These are phyloP conservation scores for Cryptococcus sp. DNA, from an alignment of 1,284 basidiomycete species.

Conservation along the genomic window DNA sequence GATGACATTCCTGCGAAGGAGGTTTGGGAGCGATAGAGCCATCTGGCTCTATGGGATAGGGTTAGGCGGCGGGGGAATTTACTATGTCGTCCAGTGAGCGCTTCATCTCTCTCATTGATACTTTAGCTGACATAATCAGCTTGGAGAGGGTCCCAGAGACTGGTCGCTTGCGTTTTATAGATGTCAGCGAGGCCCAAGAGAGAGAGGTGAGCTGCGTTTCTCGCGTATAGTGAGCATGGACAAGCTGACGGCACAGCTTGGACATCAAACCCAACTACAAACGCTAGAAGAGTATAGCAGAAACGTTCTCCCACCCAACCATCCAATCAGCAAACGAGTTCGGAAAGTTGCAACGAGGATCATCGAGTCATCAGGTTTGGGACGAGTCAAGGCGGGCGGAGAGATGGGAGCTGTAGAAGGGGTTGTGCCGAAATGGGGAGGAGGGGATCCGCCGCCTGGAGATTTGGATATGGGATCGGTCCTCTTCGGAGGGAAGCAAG, in stretches of 20 bases:
- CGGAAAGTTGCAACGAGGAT: slow-evolving; percentile 66
- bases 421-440: slow-evolving; percentile 25
- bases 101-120: background rate
- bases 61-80: slow-evolving; percentile 49
- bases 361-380: slow-evolving; percentile 65
- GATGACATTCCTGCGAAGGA: slow-evolving; percentile 40
- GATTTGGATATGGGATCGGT: slow-evolving; percentile 27
- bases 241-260: slow-evolving; percentile 16
- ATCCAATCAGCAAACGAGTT: slow-evolving; percentile 63
- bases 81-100: slow-evolving; percentile 59
- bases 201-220: slow-evolving; percentile 41
- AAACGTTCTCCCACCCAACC: slow-evolving; percentile 61
- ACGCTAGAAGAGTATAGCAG: slow-evolving; percentile 56
- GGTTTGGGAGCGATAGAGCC: slow-evolving; percentile 41
- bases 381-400: slow-evolving; percentile 51
- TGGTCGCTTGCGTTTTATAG: slow-evolving; percentile 78
- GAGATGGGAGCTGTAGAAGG: slow-evolving; percentile 35
- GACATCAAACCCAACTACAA: slow-evolving; percentile 50
- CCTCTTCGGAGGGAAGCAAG: slow-evolving; percentile 23
- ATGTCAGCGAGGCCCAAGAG: slow-evolving; percentile 60
- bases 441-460: slow-evolving; percentile 21
- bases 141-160: slow-evolving; percentile 76
- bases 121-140: slow-evolving; percentile 48
- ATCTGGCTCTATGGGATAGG: slow-evolving; percentile 36
- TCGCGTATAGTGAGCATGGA: background rate